Evolutionary conservation across 208 protist species (phyloP), one percentile per base, ranked within the genome.

Genomic region (Dictyostelium gargantuum): DNA sequence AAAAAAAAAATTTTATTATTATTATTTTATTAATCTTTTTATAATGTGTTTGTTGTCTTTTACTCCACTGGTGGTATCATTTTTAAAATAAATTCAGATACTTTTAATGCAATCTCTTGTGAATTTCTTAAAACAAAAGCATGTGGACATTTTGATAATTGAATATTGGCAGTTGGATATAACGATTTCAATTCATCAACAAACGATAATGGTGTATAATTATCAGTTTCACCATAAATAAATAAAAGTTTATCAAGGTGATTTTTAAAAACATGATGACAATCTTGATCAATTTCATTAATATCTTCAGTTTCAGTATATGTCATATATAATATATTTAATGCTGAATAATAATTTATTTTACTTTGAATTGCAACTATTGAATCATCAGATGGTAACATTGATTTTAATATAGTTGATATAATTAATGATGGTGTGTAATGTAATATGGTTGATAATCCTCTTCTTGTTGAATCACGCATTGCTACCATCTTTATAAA

Each of bases 201-300:
- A 8, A 89, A 89, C 23, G 23, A 17, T 38, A 44, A 15, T 48
- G 82, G 82, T 29, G 82, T 89, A 40, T 89, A 89, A 11, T 17
- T 44, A 77, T 89, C 82, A 4, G 82, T 63, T 32, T n/a, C 8
- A 63, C 82, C 82, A 66, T 89, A 89, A 46, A 89, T 89, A 13
- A 89, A 89, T 2, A 89, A 23, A 11, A 89, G 29, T 50, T 77
- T 9, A 29, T 63, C 21, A 1, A 89, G 17, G 52, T 15, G 13
- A 13, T 15, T 3, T 13, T 89, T 29, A 52, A 89, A 89, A 13
- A 89, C 82, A 21, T 23, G 1, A 8, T 48, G 17, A n/a, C 66
- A 76, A 35, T 89, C 82, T 1, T 63, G 1, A 29, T 89, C 82
- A 2, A 89, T 26, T 8, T 89, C 32, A 32, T 23, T 61, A 3